Conservation (phyloP, 768 basidiomycete genomes). For the Hemileccinum rubropunctum region DNA sequence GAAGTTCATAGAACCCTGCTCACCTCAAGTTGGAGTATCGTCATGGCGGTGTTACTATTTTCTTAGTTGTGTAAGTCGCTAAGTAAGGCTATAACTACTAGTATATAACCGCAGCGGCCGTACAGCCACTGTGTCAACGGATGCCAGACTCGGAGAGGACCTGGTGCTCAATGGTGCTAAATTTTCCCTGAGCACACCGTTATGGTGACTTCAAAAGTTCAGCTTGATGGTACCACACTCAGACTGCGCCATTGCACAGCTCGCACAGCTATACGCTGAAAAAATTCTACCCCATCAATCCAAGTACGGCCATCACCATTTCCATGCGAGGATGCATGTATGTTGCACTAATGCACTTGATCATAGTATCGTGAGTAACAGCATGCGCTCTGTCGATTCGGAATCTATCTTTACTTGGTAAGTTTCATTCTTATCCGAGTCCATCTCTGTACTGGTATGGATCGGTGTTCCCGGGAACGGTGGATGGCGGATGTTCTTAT, state of each 20-base stretch:
- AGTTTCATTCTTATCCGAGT: slow-evolving; percentile 2
- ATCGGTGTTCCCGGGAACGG: slow-evolving; percentile 3
- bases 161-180: no score
- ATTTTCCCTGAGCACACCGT: neutral
- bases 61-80: neutral
- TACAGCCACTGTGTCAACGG: neutral
- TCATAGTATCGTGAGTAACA: neutral
- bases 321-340: neutral
- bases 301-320: neutral
- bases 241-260: slow-evolving; percentile 2
- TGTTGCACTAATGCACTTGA: no score
- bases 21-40: neutral
- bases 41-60: no score
- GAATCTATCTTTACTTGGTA: neutral
- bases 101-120: neutral
- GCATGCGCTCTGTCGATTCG: neutral
- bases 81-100: neutral
- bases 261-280: slow-evolving; percentile 1
- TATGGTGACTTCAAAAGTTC: neutral
- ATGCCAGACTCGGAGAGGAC: no score
- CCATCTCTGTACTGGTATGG: slow-evolving; percentile 7
- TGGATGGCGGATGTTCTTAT: slow-evolving; percentile 7
- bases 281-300: neutral
- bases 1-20: no score
- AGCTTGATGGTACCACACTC: no score